Evolutionary conservation across 306 rosid species (phyloP), one percentile per base, ranked within the genome.

Genomic region (Vicia sativa): DNA sequence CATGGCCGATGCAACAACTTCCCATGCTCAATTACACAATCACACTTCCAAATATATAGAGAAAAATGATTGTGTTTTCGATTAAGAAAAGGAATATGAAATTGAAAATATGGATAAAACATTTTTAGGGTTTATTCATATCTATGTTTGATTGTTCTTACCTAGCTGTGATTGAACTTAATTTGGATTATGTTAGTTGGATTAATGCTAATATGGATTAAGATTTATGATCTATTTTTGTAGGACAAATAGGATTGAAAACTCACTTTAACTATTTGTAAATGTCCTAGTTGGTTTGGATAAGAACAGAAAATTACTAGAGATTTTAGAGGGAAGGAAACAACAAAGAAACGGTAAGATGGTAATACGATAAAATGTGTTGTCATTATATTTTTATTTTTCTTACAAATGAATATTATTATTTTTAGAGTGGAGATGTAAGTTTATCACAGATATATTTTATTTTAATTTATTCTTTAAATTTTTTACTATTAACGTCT

Each of bases 11-110:
- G 46, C 79, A 85, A 56, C 90, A 82, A 9, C 54, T 67, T 71
- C 92, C 96, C 97, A 91, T 21, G 16, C 28, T 19, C n/a, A 11
- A 52, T 52, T 21, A 21, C 31, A 18, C 57, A 50, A 50, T 1
- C 57, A 50, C 7, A 52, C 14, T 21, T 52, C 12, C 14, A 19
- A 19, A 19, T 25, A 64, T 16, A 23, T 9, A 6, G 44, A 50
- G 34, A 37, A 58, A 57, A 41, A 37, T 10, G 18, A 11, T 10
- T 26, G 18, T 7, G 41, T 9, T 67, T 23, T 14, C 26, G 0
- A n/a, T 37, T 7, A 2, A 26, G 5, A 19, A 71, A 74, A 45
- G 4, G 23, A 23, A 12, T 44, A 64, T 41, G 18, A 28, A 18
- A 57, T 37, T 60, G 66, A 61, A 61, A 37, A 16, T 9, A 61